Conservation (phyloP, 306 rosid genomes). For the Herpetospermum pedunculosum region DNA sequence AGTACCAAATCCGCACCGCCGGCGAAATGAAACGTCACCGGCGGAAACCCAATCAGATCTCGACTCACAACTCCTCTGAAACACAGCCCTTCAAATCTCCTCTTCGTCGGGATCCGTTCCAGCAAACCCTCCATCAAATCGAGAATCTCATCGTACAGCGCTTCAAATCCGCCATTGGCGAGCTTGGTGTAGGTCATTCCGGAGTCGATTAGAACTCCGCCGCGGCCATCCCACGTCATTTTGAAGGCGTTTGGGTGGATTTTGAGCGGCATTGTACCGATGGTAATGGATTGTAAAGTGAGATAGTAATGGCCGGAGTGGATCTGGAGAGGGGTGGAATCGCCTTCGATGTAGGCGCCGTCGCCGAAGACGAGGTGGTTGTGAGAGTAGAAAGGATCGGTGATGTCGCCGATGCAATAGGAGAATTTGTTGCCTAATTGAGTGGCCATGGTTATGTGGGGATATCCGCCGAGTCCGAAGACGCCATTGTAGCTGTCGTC, state of each 20-base stretch:
- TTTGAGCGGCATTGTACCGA: neutral
- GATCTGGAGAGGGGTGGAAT: neutral
- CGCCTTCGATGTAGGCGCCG: neutral
- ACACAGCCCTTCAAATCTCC: neutral
- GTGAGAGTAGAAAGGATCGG: neutral
- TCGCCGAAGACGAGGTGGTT: neutral
- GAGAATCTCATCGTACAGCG: neutral
- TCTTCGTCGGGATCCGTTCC: neutral
- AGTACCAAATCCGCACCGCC: constrained; percentile 2
- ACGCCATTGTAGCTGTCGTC: neutral
- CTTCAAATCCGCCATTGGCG: neutral
- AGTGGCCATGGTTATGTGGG: neutral
- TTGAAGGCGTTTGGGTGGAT: neutral
- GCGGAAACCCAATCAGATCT: neutral
- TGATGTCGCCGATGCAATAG: constrained; percentile 9
- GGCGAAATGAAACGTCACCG: constrained; percentile 8
- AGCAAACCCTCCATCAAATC: neutral
- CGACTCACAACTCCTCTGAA: neutral
- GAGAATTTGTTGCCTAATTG: constrained; percentile 8
- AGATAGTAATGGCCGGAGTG: neutral
- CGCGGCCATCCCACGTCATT: neutral
- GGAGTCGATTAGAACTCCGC: constrained; percentile 8
- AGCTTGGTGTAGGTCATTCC: constrained; percentile 10
- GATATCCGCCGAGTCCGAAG: constrained; percentile 3
- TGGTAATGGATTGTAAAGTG: neutral